Base-by-base conservation (phyloP, 441 rosid genomes). In the Capsella rubella region DNA sequence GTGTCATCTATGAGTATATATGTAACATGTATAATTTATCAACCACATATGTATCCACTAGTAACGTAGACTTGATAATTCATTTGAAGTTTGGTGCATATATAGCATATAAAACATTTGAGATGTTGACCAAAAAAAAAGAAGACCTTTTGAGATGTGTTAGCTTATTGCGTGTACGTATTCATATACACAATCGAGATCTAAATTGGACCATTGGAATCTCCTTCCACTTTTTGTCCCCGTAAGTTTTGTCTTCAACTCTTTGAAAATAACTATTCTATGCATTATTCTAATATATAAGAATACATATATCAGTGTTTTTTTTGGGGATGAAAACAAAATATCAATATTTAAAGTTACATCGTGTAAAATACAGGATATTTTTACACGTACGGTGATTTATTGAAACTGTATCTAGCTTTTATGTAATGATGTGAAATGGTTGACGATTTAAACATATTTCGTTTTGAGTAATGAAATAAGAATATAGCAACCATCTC, bases 171-270 rank as follows among this genome's bases (percentile, higher is more conserved):
- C 40, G 73, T 51, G 63, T 59, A 15, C 21, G 57, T 46, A 58
- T 50, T 43, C 57, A n/a, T 49, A 54, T 52, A 28, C 18, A 39
- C 45, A 39, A 12, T 58, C 63, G 54, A 53, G 49, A 75, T 69
- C 53, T 54, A 28, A 14, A 62, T 14, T 64, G 71, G 75, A 70
- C 79, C 75, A 69, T 37, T 27, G 39, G 59, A 76, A 55, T 76
- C 79, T 54, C 64, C 27, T 21, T 60, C 65, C 64, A 31, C 54
- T 31, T 76, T 69, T 45, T 69, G 45, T 49, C 46, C 50, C 18
- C 14, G 43, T 54, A 37, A 63, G 47, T 53, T 76, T 76, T 62
- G 62, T 67, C 64, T 53, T 73, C 63, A 47, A 63, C 58, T 34
- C 28, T 34, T 16, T 69, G 40, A 61, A 53, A 67, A 59, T n/a